A percentile compares a stretch with the other conserved stretches of the same genome.
Conservation (phyloP, 164 flowering plant species). For the Stephania yunnanensis region DNA sequence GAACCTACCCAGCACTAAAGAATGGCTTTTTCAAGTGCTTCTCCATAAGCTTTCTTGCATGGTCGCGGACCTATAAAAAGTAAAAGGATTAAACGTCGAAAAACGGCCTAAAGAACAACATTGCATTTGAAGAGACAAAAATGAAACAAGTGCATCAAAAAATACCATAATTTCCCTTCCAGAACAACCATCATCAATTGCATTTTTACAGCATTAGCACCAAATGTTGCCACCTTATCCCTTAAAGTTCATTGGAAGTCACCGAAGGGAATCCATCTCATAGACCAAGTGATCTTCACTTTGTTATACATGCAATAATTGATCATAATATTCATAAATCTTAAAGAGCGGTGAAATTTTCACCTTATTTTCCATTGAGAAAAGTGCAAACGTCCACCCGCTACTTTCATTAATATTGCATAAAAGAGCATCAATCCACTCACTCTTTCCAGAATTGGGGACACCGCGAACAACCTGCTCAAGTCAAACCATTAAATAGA, state of each 20-base stretch:
- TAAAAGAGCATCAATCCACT: constrained; percentile 98
- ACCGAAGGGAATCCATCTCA: neutral
- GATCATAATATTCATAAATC: neutral
- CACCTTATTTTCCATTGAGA: constrained; percentile 97
- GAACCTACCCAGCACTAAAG: constrained; percentile 24
- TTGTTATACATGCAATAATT: neutral
- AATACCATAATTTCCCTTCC: no score
- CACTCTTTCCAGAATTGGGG: constrained; percentile 99
- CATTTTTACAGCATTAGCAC: neutral
- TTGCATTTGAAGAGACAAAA: no score
- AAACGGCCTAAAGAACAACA: no score
- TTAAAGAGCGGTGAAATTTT: neutral
- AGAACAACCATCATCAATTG: no score
- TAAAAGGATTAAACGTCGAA: neutral
- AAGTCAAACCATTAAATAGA: constrained; percentile 3
- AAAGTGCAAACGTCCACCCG: constrained; percentile 92
- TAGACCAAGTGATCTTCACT: neutral
- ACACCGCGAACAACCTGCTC: constrained; percentile 91
- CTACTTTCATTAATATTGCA: constrained; percentile 65
- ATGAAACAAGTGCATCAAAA: no score
- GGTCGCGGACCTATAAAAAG: constrained; percentile 73
- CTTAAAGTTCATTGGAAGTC: neutral
- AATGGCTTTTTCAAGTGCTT: constrained; percentile 85
- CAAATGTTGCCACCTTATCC: neutral
- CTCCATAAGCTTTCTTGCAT: constrained; percentile 95